Percentiles rank a stretch among this genome's conserved stretches.
Evolutionary conservation across 768 basidiomycete genomes (phyloP).

Genomic region (Mrakia blollopis): DNA sequence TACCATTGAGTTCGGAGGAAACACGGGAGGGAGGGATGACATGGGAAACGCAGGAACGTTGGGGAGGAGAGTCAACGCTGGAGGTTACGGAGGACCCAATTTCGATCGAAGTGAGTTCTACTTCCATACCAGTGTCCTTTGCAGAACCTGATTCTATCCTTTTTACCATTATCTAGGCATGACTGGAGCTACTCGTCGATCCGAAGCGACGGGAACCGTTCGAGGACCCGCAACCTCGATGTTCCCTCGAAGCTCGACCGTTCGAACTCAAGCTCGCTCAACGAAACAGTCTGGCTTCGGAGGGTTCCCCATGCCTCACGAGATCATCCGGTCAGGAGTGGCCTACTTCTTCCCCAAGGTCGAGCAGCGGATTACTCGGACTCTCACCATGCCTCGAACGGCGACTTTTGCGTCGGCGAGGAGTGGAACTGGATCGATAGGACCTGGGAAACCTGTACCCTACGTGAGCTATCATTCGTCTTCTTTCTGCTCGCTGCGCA

Average conservation of each 20-base stretch:
- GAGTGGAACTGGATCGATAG: slow-evolving; percentile 34
- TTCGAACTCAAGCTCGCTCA: slow-evolving; percentile 36
- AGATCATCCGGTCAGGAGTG: slow-evolving; percentile 51
- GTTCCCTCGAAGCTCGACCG: slow-evolving; percentile 41
- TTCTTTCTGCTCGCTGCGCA: too few species aligned
- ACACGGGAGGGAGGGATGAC: slow-evolving; percentile 2
- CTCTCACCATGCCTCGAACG: slow-evolving; percentile 69
- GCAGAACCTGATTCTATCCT: background rate
- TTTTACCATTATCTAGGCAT: background rate
- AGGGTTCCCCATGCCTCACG: slow-evolving; percentile 45
- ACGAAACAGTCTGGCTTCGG: slow-evolving; percentile 42
- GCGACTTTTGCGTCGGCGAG: slow-evolving; percentile 47
- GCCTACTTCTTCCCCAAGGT: slow-evolving; percentile 60
- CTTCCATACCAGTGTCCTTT: too few species aligned
- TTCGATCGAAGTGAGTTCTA: slow-evolving; percentile 30
- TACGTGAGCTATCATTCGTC: too few species aligned
- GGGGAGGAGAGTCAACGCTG: background rate
- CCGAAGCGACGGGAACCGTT: slow-evolving; percentile 22
- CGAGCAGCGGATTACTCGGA: slow-evolving; percentile 57
- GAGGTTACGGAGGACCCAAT: slow-evolving; percentile 15
- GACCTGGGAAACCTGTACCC: slow-evolving; percentile 53
- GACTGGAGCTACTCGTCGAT: slow-evolving; percentile 14
- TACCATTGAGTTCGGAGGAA: slow-evolving; percentile 32
- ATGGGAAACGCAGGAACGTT: slow-evolving; percentile 11
- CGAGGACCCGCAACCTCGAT: slow-evolving; percentile 16